phyloP scores from a whole-genome alignment of 371 early-diverging fungal genomes.

The Nematocida sp. region DNA sequence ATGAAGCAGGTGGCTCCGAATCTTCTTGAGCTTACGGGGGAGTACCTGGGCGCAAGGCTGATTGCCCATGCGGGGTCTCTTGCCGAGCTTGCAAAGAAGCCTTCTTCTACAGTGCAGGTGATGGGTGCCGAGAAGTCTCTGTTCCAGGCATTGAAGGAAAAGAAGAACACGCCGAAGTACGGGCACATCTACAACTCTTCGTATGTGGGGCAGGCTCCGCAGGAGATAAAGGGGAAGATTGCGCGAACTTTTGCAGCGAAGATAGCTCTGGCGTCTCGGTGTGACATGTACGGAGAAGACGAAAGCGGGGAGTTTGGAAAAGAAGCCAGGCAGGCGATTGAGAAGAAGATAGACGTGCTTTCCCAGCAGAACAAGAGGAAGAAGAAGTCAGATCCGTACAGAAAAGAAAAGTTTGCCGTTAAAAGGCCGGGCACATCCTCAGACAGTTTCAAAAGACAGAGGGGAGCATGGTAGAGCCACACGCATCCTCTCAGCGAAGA shows the following conservation, averaged over 20 bases:
- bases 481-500: no score
- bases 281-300: conserved; percentile 72
- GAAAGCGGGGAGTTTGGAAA: conserved; percentile 15
- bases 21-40: conserved; percentile 78
- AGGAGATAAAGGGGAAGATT: conserved; percentile 77
- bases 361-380: background rate
- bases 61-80: conserved; percentile 81
- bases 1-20: conserved; percentile 83
- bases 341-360: conserved; percentile 4
- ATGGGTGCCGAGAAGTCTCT: conserved; percentile 94
- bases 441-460: no score
- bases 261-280: conserved; percentile 77
- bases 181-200: conserved; percentile 72
- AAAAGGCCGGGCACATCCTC: background rate
- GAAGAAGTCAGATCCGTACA: background rate
- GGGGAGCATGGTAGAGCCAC: no score
- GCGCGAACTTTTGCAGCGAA: conserved; percentile 82
- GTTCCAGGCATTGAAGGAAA: conserved; percentile 83
- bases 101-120: conserved; percentile 86
- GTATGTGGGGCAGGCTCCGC: conserved; percentile 68
- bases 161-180: conserved; percentile 87
- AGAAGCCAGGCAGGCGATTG: conserved; percentile 1
- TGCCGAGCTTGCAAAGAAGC: conserved; percentile 77
- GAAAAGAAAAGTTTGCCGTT: background rate
- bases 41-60: conserved; percentile 78